These are phyloP conservation scores for Pichia sp. DNA, from an alignment of 1,139 yeast genomes.

Conservation along the genomic window DNA sequence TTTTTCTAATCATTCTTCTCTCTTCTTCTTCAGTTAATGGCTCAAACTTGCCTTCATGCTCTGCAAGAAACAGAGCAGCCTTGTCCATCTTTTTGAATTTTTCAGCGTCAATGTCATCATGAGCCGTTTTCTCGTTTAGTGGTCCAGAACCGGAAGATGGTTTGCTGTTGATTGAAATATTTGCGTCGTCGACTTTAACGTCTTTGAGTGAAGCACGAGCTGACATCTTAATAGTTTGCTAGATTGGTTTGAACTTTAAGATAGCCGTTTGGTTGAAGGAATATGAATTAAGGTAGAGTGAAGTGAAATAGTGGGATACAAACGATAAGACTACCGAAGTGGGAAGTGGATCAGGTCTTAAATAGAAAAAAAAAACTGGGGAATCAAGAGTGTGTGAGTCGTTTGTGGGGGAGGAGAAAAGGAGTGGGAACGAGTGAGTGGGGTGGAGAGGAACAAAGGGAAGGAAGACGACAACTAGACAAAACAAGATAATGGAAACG, in stretches of 20 bases:
- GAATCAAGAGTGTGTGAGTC: too few species aligned
- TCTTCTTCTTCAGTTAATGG: conserved; percentile 22
- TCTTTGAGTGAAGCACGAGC: not conserved
- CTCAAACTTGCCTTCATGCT: conserved; percentile 23
- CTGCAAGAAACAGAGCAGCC: conserved; percentile 1
- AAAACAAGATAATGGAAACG: not conserved
- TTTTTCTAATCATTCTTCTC: conserved; percentile 26
- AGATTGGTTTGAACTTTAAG: not conserved
- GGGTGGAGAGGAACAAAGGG: not conserved
- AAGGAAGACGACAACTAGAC: not conserved
- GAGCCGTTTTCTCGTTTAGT: not conserved
- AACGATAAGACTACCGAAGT: not conserved
- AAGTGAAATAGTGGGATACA: too few species aligned
- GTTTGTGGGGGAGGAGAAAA: too few species aligned
- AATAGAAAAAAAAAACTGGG: too few species aligned
- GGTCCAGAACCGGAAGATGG: not conserved
- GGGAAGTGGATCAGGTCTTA: not conserved
- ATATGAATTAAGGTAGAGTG: too few species aligned
- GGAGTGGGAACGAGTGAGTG: too few species aligned
- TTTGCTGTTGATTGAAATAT: not conserved
- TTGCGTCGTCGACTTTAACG: not conserved
- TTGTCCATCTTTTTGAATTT: conserved; percentile 4
- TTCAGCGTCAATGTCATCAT: not conserved
- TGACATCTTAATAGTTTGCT: not conserved
- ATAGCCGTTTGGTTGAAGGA: not conserved